Evolutionary conservation across 1,284 basidiomycete genomes (phyloP), one percentile per base, ranked within the genome.

Genomic region (Ceratobasidium sp.): DNA sequence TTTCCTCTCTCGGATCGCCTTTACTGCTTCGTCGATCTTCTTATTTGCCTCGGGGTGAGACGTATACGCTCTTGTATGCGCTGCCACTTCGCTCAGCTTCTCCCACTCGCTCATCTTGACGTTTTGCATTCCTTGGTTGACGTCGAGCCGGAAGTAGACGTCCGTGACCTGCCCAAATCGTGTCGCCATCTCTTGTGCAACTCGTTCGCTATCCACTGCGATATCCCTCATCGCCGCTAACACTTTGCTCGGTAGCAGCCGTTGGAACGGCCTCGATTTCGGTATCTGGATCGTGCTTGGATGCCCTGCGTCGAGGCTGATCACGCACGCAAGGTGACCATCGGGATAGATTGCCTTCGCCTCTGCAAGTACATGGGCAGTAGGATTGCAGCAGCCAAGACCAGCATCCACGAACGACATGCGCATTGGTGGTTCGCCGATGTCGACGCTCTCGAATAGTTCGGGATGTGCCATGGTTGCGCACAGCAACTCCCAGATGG

Each of bases 381-480:
- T 34, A 17, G 76, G 76, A 19, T 76, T 76, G 49, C 34, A 69
- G 25, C 54, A 67, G 22, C 34, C 76, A 8, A 76, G n/a, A 15
- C 9, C 59, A 8, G 37, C 66, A 6, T 40, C 76, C 15, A 76
- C 46, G 57, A 54, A 67, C 13, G 46, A 15, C 46, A 17, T n/a
- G 8, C 29, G 34, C 19, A 34, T 9, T 15, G 46, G 13, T 4
- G 6, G 17, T 32, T 17, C 7, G 17, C 34, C 8, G 34, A 19
- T 49, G 4, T 49, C 46, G 46, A 49, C 4, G 6, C 46, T 49
- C 46, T 49, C 15, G 46, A 49, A 49, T 3, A 49, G 46, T n/a
- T 49, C 46, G 15, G 46, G 46, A 15, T 49, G 46, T 5, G 46
- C 46, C 46, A 49, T 49, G 1, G 46, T 49, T n/a, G 46, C 46